Percentiles rank a stretch among this genome's conserved stretches.
Evolutionary conservation across 306 rosid genomes (phyloP).

Genomic region (Mucuna pruriens): DNA sequence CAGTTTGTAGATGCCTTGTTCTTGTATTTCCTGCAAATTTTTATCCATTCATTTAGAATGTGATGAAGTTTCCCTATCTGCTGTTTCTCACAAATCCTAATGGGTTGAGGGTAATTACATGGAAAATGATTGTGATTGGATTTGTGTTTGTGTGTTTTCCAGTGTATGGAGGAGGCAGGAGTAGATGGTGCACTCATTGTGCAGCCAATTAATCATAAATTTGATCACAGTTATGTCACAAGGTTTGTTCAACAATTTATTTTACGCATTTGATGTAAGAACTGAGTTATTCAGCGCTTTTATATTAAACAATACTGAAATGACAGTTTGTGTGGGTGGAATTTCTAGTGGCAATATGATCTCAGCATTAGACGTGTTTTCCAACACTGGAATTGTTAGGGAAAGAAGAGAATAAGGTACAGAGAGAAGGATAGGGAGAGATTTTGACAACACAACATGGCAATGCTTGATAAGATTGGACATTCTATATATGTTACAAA

Average conservation of each 20-base stretch:
- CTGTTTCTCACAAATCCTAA: background rate
- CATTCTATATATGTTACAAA: conserved; percentile 11
- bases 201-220: conserved; percentile 91
- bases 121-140: conserved; percentile 26
- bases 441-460: background rate
- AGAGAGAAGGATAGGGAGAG: background rate
- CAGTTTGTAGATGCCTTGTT: background rate
- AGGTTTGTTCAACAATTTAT: conserved; percentile 52
- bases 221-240: conserved; percentile 87
- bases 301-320: conserved; percentile 9
- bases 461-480: conserved; percentile 11
- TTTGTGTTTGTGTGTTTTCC: conserved; percentile 22
- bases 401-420: background rate
- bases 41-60: background rate
- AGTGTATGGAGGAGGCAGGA: conserved; percentile 92
- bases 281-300: background rate
- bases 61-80: background rate
- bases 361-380: background rate
- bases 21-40: conserved; percentile 2
- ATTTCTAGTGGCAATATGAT: conserved; percentile 17
- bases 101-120: background rate
- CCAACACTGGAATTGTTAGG: background rate
- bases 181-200: conserved; percentile 90
- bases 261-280: conserved; percentile 22
- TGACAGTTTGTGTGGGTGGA: conserved; percentile 15